Base-by-base conservation (phyloP, 768 basidiomycete species). In the Hypholoma fasciculare region DNA sequence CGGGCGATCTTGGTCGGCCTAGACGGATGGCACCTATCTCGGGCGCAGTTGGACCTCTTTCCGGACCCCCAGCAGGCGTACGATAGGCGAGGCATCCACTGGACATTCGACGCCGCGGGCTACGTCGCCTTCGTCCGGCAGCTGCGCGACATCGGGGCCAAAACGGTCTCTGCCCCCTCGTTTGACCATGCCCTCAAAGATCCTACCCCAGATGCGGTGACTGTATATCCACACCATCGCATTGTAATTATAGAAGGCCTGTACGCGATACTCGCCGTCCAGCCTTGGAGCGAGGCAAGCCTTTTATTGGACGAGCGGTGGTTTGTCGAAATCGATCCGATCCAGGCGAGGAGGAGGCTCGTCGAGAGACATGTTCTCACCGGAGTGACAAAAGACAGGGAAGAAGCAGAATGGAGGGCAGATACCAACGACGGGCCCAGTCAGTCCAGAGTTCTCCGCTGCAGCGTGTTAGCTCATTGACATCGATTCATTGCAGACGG, bases 21-120 rank as follows among this genome's bases (percentile, higher is more conserved):
- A 39, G 96, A 98, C 68, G 96, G 96, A 11, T 98, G 94, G 94
- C 96, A 98, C 70, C 79, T 90, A 58, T 83, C 90, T 16, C 84
- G 93, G 20, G 82, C 84, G 4, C 85, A 91, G 61, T 83, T 98
- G 26, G 92, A 92, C 65, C 67, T 74, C 19, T 82, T 95, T 67
- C 83, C 85, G 13, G 86, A 97, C 69, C 88, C 94, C 0, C 77
- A 81, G 52, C 80, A 86, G 40, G 94, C 95, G 0, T 85, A 89
- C 63, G 88, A 88, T 81, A 56, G 92, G 47, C 83, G 95, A 19
- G 96, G 96, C 2, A 87, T 81, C 13, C 90, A 94, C 63, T 96
- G 94, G 90, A 97, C 95, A 1, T 98, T 98, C 66, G 88, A 97
- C 63, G 86, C 83, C 5, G 62, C 69, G n/a, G 77, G 78, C 23